Evolutionary conservation across 768 basidiomycete genomes (phyloP), one percentile per base, ranked within the genome.

Genomic region (Candolleomyces eurysporus): DNA sequence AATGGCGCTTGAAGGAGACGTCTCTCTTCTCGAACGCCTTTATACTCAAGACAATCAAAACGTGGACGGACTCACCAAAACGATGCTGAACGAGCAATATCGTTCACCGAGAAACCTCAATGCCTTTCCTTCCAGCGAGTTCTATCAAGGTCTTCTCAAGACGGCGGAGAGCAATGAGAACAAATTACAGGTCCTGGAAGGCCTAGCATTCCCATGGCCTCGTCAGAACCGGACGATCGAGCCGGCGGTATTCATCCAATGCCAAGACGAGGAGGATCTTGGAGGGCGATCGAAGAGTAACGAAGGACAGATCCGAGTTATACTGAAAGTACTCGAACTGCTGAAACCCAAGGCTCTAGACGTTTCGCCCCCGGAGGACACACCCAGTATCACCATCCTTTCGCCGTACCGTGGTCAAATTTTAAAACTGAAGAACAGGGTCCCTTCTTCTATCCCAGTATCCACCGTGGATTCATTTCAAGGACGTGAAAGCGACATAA

Each of bases 1-100:
- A 0, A 82, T 81, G 58, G 79, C 78, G 0, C 72, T 89, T 3
- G 73, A 84, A 64, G 84, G 79, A 32, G 87, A 89, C 49, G 75
- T 84, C 5, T 89, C 88, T 4, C 73, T 89, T 17, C 71, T 90
- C 46, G 87, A 90, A 67, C 71, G 86, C 40, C 73, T 89, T 0
- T 88, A 87, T 61, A 81, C 74, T 0, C 76, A 78, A 21, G 42
- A 48, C 16, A 61, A 71, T 8, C 8, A 36, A 36, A 36, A 36
- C 5, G 57, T 64, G 19, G 64, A 70, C 0, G 76, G 74, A 4
- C 76, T 87, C 54, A 67, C 69, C 5, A 84, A 85, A 60, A 84
- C 84, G 0, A 90, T 89, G 88, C 73, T 89, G 21, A 80, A 89
- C 65, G 83, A 87, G 1, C 88, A 89, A 69, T 89, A 89, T 68